A percentile compares a stretch with the other conserved stretches of the same genome.
These are phyloP conservation scores for Rhizophlyctis rosea DNA, from an alignment of 192 early-diverging fungal species.

Conservation along the genomic window DNA sequence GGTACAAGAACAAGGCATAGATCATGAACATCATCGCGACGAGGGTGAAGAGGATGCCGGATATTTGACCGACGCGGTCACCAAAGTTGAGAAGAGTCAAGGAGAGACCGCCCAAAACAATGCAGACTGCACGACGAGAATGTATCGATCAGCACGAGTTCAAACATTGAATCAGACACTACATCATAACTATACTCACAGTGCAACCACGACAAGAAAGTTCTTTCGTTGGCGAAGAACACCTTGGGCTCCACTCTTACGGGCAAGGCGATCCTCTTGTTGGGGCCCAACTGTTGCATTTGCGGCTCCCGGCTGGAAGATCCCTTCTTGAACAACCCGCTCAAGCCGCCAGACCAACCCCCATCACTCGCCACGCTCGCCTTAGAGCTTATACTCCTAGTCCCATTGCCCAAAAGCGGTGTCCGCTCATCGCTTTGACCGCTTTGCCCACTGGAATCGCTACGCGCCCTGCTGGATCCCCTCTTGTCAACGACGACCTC, in stretches of 20 bases:
- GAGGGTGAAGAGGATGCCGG: constrained; percentile 68
- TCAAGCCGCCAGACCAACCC: constrained; percentile 19
- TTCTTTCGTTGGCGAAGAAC: constrained; percentile 84
- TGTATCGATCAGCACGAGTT: neutral
- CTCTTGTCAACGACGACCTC: constrained; percentile 25
- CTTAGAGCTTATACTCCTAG: constrained; percentile 4
- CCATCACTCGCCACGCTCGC: too few species aligned
- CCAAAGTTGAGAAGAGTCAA: constrained; percentile 76
- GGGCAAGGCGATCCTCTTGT: constrained; percentile 43
- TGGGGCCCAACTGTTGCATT: constrained; percentile 3
- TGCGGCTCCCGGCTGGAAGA: neutral
- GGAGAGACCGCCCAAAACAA: constrained; percentile 65
- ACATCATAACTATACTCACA: constrained; percentile 38
- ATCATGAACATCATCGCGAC: constrained; percentile 68
- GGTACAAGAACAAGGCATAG: constrained; percentile 68
- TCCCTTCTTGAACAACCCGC: constrained; percentile 16
- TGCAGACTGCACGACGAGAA: constrained; percentile 36
- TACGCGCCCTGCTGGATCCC: neutral
- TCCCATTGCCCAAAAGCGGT: constrained; percentile 3
- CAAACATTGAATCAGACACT: constrained; percentile 8
- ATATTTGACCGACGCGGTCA: constrained; percentile 60
- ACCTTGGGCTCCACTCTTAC: constrained; percentile 81
- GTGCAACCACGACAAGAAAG: constrained; percentile 80
- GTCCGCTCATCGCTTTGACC: neutral
- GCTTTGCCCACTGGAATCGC: neutral